phyloP scores from a whole-genome alignment of 495 filamentous ascomycete genomes.

The Penicillium odoratum region DNA sequence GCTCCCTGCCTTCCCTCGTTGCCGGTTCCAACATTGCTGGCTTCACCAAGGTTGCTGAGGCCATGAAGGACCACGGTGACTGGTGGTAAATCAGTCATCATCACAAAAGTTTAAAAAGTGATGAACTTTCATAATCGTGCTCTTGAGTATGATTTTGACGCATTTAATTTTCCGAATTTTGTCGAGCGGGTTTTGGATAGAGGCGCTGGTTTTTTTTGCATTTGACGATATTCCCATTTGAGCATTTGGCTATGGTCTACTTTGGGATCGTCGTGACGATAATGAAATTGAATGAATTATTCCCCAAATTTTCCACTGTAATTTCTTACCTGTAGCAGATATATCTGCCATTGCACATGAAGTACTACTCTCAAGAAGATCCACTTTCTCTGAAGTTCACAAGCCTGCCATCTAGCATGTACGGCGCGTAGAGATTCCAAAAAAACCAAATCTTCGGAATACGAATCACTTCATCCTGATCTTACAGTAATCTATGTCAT shows the following conservation, averaged over 20 bases:
- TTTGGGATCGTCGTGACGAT: slow-evolving; percentile 30
- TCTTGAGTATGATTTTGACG: slow-evolving; percentile 19
- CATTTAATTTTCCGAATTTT: slow-evolving; percentile 28
- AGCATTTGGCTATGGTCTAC: slow-evolving; percentile 25
- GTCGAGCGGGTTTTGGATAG: slow-evolving; percentile 39
- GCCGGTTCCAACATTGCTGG: slow-evolving; percentile 96
- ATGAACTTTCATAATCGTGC: slow-evolving; percentile 11
- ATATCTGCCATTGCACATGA: too few relatives aligned
- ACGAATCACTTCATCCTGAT: too few relatives aligned
- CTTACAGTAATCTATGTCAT: too few relatives aligned
- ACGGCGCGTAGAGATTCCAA: too few relatives aligned
- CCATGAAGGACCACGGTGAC: slow-evolving; percentile 96
- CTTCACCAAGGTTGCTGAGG: slow-evolving; percentile 91
- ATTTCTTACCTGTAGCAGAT: not conserved
- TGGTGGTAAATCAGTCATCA: slow-evolving; percentile 68
- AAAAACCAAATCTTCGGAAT: too few relatives aligned
- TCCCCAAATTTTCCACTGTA: slow-evolving; percentile 6
- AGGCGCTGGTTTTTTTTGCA: slow-evolving; percentile 41
- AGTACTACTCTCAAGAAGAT: too few relatives aligned
- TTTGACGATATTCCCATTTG: slow-evolving; percentile 34
- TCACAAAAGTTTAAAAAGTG: slow-evolving; percentile 11
- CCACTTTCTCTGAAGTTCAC: too few relatives aligned
- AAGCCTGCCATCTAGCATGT: too few relatives aligned
- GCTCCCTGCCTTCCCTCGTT: slow-evolving; percentile 84
- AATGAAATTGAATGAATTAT: slow-evolving; percentile 32